Percentiles rank a stretch among this genome's conserved stretches.
Conservation (phyloP, 192 early-diverging fungal genomes). For the Coemansia reversa region DNA sequence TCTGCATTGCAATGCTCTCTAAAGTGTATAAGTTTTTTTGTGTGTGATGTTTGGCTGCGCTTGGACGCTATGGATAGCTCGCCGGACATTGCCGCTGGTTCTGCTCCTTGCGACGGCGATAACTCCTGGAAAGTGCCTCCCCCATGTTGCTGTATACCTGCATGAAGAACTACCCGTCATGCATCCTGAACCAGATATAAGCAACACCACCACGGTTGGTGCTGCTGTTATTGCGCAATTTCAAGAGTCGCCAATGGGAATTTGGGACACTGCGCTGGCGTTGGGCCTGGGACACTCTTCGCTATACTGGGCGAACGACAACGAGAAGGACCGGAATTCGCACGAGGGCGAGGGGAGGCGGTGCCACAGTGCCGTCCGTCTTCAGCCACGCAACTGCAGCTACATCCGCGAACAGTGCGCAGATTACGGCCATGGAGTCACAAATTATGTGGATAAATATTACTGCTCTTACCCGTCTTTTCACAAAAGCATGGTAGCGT, state of each 20-base stretch:
- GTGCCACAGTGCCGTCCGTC: constrained; percentile 50
- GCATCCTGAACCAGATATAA: background rate
- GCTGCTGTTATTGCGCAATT: constrained; percentile 2
- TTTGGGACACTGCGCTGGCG: background rate
- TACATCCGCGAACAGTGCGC: constrained; percentile 64
- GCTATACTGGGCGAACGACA: background rate
- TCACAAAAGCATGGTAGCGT: constrained; percentile 25
- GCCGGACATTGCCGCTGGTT: constrained; percentile 7
- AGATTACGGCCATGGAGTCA: constrained; percentile 60
- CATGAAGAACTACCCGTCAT: constrained; percentile 1
- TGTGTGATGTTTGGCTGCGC: constrained; percentile 3
- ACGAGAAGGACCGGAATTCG: background rate
- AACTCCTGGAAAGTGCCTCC: background rate
- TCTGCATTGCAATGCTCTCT: background rate
- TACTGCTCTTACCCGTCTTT: constrained; percentile 37
- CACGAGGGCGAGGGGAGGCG: constrained; percentile 5
- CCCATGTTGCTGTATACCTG: constrained; percentile 1
- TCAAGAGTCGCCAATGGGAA: background rate
- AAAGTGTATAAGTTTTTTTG: background rate
- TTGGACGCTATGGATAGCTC: background rate
- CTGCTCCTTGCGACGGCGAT: constrained; percentile 6
- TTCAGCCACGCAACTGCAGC: constrained; percentile 58
- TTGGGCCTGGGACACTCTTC: background rate
- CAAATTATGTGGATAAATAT: constrained; percentile 53
- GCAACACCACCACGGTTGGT: background rate